Evolutionary conservation across 2,329 filamentous ascomycete genomes (phyloP), one percentile per base, ranked within the genome.

Genomic region (Fusarium lateritium): DNA sequence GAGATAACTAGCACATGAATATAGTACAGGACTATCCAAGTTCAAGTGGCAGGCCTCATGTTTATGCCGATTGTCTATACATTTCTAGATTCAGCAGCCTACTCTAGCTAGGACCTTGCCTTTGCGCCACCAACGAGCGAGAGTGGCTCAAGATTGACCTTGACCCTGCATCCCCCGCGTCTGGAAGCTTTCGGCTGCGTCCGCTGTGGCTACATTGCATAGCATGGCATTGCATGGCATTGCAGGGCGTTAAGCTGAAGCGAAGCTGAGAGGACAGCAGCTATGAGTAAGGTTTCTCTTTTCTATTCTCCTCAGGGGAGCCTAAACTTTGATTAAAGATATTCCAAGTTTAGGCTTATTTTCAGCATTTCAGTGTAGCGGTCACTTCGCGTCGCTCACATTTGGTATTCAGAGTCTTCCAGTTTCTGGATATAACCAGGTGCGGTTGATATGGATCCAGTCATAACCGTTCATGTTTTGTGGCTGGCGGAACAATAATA

Each of bases 31-130:
- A n/a, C 26, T 22, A 34, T 39, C 15, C n/a, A 22, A 55, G 28
- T 42, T 53, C 56, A 45, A 46, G 40, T 66, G 45, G 62, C 42
- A 56, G 65, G 65, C 65, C 65, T 68, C 65, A 65, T 51, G 31
- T 36, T 40, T 19, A 43, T 49, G 39, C 24, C 34, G 49, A 69
- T 60, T 33, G 44, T 47, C 19, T 58, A 47, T 53, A 46, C 22
- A 60, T 36, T 56, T 44, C 22, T 36, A 47, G 26, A 33, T 47
- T n/a, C 28, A 31, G 28, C 28, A 28, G 28, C 28, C 8, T 28
- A 9, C 28, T 56, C 24, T 26, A 34, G 33, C 47, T 56, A 34
- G 22, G 26, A 56, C 44, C 3, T 42, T 21, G 22, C 39, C n/a
- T 40, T 40, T 21, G 21, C n/a, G 38, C 19, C 11, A 11, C 11